Evolutionary conservation across 73 alveolate genomes (phyloP), one percentile per base, ranked within the genome.

Genomic region (Uronychia setigera): DNA sequence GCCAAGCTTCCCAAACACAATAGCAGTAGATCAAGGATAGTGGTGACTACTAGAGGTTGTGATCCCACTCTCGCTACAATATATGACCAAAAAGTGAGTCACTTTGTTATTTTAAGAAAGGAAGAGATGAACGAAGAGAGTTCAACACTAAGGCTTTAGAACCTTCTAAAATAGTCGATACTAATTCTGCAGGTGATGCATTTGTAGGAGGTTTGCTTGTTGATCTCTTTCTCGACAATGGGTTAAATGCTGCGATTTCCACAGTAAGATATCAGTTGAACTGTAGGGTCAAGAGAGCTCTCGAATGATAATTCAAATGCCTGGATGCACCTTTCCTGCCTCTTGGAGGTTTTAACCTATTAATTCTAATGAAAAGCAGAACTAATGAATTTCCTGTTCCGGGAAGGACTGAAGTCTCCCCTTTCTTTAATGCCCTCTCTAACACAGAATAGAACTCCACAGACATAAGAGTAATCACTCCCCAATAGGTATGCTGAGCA

Each of bases 131-230:
- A 19, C 67, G 19, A 46, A 46, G 67, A 46, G n/a, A 46, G 19
- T 88, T 67, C 90, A 87, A 79, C 0, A 88, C 88, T 0, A 75
- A 84, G 0, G 60, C 60, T 31, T 82, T 97, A 0, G 93, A 91
- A 34, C 81, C 76, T 11, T 94, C 91, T 34, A 79, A 91, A 74
- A 95, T 97, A 31, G 92, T 96, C 26, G 99, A 97, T 81, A 93
- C 98, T 0, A 97, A 97, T 85, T 98, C 99, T 33, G 99, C 99
- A 27, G 99, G 99, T 25, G 99, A 97, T 86, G 92, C 99, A 5
- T 97, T 97, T 87, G 97, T 93, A 27, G 99, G 99, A 77, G 99
- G 99, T 28, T 96, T 97, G 91, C 83, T 96, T 58, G 84, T 96
- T 26, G 91, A 92, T 74, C 82, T 79, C 59, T 77, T 91, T 77